Base-by-base conservation (phyloP, 2,329 filamentous ascomycete species). In the Xylaria arbuscula region DNA sequence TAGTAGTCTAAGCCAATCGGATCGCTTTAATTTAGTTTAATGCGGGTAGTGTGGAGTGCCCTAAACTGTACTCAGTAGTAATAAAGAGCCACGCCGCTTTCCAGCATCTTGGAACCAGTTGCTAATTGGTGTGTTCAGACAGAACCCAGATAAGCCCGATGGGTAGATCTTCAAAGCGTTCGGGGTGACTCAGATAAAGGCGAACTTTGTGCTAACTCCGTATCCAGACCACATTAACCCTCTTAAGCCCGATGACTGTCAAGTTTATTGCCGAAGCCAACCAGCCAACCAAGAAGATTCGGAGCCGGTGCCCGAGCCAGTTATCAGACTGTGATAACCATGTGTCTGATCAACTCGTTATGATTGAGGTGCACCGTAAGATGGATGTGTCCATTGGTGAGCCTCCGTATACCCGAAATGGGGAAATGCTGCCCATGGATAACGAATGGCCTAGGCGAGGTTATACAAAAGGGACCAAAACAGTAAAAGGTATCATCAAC, bases 141-240 rank as follows among this genome's bases (percentile, higher is more conserved):
- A n/a, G n/a, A n/a, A n/a, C 28, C 10, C 8, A 17, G 17, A n/a
- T 34, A 15, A 42, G 32, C 28, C 15, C 36, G 28, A 11, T 36
- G n/a, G 28, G 28, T 36, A 36, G 28, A 54, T 54, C 50, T n/a
- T 36, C 28, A 34, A n/a, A 19, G 15, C 19, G 28, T 55, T 40
- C 53, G 53, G 53, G 19, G 32, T 55, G 53, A 55, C 32, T 40
- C 53, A 55, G 34, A 38, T 36, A 11, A 40, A 36, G 17, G 10
- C 22, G 13, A 40, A 2, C 10, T 34, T 19, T 32, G 53, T 40
- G 28, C 28, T 38, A 55, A 38, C 53, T 40, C 53, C 53, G 53
- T 5, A 5, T 9, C n/a, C 6, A 38, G n/a, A 11, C 3, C 8
- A n/a, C 19, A 54, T 38, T 55, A 55, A 55, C 10, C 34, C 53